Conservation (phyloP, 441 rosid genomes). For the Sinapis alba region DNA sequence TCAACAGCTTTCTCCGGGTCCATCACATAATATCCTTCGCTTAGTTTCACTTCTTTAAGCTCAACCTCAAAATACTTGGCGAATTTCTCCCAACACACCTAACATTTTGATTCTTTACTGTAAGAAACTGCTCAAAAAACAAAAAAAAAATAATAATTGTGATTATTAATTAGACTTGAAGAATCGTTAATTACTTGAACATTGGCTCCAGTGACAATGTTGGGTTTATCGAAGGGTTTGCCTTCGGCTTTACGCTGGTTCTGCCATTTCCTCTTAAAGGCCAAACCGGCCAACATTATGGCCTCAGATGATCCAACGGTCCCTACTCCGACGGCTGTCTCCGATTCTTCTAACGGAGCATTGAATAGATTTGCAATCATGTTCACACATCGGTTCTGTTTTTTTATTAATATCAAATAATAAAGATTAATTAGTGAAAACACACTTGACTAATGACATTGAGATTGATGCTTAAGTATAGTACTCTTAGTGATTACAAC, state of each 20-base stretch:
- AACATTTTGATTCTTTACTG: not conserved
- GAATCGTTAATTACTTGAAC: constrained; percentile 39
- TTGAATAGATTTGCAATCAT: constrained; percentile 44
- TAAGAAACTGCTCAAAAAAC: not conserved
- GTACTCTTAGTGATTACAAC: constrained; percentile 7
- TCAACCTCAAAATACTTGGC: not conserved
- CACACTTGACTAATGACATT: constrained; percentile 10
- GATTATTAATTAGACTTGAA: not conserved
- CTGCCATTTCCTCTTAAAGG: constrained; percentile 54
- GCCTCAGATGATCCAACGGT: constrained; percentile 50
- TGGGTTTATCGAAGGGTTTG: constrained; percentile 51
- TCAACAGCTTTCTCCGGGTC: not conserved
- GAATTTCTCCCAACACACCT: constrained; percentile 2
- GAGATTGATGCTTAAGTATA: constrained; percentile 2
- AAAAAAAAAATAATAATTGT: too few species aligned
- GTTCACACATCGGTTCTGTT: constrained; percentile 51
- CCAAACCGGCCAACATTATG: constrained; percentile 55
- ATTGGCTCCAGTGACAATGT: constrained; percentile 60
- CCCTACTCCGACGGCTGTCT: constrained; percentile 43
- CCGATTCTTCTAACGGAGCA: constrained; percentile 41
- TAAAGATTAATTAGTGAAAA: not conserved
- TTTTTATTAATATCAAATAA: not conserved
- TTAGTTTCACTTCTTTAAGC: not conserved
- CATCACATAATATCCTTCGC: not conserved
- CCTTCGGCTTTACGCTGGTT: not conserved